Percentiles rank a stretch among this genome's conserved stretches.
phyloP scores from a whole-genome alignment of 2,329 filamentous ascomycete genomes.

The Colletotrichum lini region DNA sequence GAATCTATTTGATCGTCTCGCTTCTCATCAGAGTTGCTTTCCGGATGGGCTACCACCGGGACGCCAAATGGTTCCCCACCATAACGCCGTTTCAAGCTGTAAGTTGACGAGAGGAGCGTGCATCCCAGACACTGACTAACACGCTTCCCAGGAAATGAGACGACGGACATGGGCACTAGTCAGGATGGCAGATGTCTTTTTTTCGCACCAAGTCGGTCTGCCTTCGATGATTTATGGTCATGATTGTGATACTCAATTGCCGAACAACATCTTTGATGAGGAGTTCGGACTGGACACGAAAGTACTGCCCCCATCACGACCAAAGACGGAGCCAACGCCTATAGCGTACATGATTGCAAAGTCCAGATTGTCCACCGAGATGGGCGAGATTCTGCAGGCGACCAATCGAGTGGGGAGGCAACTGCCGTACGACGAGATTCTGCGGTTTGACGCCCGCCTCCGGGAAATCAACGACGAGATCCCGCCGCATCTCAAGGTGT shows the following conservation, averaged over 20 bases:
- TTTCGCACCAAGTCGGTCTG: conserved; percentile 80
- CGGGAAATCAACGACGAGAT: conserved; percentile 75
- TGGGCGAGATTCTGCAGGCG: conserved; percentile 80
- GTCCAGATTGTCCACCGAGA: conserved; percentile 75
- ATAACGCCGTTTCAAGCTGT: conserved; percentile 81
- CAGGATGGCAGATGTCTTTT: conserved; percentile 80
- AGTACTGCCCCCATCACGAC: conserved; percentile 76
- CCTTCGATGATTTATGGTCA: conserved; percentile 80
- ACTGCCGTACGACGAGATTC: conserved; percentile 74
- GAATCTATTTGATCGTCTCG: conserved; percentile 71
- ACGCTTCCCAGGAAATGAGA: conserved; percentile 73
- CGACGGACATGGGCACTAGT: conserved; percentile 79
- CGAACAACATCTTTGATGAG: conserved; percentile 85
- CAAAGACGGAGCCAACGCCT: conserved; percentile 79
- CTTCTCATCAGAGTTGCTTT: conserved; percentile 71
- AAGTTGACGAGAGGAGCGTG: conserved; percentile 48
- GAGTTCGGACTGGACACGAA: conserved; percentile 81
- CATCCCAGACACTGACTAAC: conserved; percentile 8
- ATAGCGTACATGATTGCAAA: conserved; percentile 86
- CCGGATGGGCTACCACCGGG: conserved; percentile 84
- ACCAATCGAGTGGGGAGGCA: conserved; percentile 69
- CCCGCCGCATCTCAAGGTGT: conserved; percentile 84
- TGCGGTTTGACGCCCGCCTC: conserved; percentile 73
- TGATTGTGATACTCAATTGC: conserved; percentile 82
- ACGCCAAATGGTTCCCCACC: conserved; percentile 80